phyloP scores from a whole-genome alignment of 1,139 yeast species.

The Starmera stellimalicola region DNA sequence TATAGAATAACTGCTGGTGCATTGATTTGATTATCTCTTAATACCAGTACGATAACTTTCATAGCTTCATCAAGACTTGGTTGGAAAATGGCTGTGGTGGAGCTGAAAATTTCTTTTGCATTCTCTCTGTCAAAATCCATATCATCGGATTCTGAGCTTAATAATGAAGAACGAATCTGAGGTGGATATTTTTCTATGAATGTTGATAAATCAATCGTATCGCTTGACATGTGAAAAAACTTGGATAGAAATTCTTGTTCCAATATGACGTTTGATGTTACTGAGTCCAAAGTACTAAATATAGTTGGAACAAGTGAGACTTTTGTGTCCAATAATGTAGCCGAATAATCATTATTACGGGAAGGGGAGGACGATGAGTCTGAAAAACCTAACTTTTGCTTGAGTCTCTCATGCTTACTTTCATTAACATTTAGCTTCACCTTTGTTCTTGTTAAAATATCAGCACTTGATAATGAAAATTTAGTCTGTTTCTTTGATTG shows the following conservation, averaged over 20 bases:
- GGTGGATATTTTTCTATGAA: constrained; percentile 29
- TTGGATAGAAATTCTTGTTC: constrained; percentile 59
- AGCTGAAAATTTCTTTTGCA: constrained; percentile 42
- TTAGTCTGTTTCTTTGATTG: constrained; percentile 6
- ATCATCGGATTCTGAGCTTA: constrained; percentile 20
- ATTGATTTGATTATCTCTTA: constrained; percentile 29
- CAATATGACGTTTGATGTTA: constrained; percentile 35
- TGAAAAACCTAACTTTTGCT: constrained; percentile 12
- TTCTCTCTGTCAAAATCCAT: constrained; percentile 45
- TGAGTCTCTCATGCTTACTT: constrained; percentile 11
- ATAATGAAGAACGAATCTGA: constrained; percentile 5
- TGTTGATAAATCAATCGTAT: constrained; percentile 36
- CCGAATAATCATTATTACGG: no score
- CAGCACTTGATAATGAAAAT: constrained; percentile 13
- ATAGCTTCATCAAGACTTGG: constrained; percentile 35
- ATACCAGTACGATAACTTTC: constrained; percentile 24
- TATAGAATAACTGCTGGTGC: constrained; percentile 34
- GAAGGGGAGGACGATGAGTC: no score
- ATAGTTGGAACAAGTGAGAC: constrained; percentile 1
- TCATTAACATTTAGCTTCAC: constrained; percentile 3
- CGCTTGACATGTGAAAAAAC: constrained; percentile 56
- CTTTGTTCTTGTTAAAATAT: neutral
- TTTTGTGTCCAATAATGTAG: no score
- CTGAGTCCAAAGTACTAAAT: constrained; percentile 22
- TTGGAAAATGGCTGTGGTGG: constrained; percentile 49